Conservation (phyloP, 192 early-diverging fungal species). For the Cladochytrium replicatum region DNA sequence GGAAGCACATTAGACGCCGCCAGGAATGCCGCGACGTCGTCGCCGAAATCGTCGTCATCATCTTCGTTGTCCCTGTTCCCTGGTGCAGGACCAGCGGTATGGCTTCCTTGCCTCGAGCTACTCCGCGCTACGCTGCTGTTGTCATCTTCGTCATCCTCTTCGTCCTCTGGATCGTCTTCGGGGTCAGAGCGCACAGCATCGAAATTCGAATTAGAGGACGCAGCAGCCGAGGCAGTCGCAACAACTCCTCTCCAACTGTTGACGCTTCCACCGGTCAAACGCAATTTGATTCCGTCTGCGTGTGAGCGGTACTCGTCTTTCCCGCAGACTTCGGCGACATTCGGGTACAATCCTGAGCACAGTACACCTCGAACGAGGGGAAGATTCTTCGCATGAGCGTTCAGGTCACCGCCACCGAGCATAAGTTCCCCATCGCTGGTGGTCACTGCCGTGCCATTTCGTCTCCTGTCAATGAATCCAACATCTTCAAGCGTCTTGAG, state of each 20-base stretch:
- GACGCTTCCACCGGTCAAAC: conserved; percentile 25
- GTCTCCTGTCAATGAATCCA: conserved; percentile 6
- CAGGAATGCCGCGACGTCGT: conserved; percentile 9
- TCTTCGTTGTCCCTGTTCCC: no score
- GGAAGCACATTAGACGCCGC: conserved; percentile 19
- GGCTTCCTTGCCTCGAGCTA: no score
- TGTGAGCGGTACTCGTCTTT: conserved; percentile 28
- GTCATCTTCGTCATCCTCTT: no score
- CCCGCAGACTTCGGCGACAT: conserved; percentile 30
- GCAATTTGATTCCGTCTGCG: conserved; percentile 19
- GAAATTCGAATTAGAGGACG: no score
- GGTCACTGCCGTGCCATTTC: background rate
- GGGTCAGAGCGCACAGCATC: no score
- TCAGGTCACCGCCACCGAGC: conserved; percentile 19
- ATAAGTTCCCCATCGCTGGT: conserved; percentile 1
- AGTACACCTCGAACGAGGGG: conserved; percentile 28
- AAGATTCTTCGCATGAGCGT: conserved; percentile 8
- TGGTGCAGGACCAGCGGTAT: conserved; percentile 14
- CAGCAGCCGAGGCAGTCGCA: background rate
- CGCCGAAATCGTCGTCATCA: conserved; percentile 10
- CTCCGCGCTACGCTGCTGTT: no score
- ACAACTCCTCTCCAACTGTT: conserved; percentile 24
- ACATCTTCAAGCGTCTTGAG: conserved; percentile 25
- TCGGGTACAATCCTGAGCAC: conserved; percentile 31
- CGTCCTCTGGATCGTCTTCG: no score